Base-by-base conservation (phyloP, 257 asterid species). In the Paraleonurus japonicus region DNA sequence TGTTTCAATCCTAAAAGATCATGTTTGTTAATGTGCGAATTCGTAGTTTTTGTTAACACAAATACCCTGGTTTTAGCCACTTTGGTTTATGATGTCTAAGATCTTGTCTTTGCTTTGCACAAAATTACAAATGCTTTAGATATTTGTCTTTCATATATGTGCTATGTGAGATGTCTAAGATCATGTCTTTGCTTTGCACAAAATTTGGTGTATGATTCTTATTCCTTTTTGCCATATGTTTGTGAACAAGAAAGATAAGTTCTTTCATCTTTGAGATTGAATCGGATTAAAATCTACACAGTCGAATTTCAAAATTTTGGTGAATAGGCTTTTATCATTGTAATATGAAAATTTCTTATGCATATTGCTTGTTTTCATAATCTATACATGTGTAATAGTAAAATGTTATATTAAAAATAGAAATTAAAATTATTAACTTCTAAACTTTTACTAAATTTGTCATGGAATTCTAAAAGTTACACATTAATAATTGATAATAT, bases 251-350 rank as follows among this genome's bases (percentile, higher is more conserved):
- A 23, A 48, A 72, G 37, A n/a, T 59, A 12, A 27, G 24, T 6
- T 57, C 63, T 57, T 48, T 48, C 62, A 43, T 66, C 22, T 60
- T 68, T 22, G 54, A 57, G 61, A 48, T 65, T 43, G 63, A 33
- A 27, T 57, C 19, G 4, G 54, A 67, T 11, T 26, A 12, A 22
- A 43, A 57, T 19, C 30, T 54, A 43, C 51, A 12, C 48, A 32
- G 24, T 60, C 6, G 16, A 57, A 74, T 47, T 30, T 66, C 20
- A 37, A 22, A 28, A 6, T 45, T 45, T 8, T 60, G 58, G 23
- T 16, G 33, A 11, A 23, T 17, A 7, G 3, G 5, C 22, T 1
- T 48, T 67, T 27, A 32, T 51, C 20, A n/a, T 61, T 50, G 22
- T 22, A 11, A 5, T 20, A 23, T 8, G 66, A 17, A 24, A 67